Conservation (phyloP, 2,329 filamentous ascomycete genomes). For the Diaporthe velutina region DNA sequence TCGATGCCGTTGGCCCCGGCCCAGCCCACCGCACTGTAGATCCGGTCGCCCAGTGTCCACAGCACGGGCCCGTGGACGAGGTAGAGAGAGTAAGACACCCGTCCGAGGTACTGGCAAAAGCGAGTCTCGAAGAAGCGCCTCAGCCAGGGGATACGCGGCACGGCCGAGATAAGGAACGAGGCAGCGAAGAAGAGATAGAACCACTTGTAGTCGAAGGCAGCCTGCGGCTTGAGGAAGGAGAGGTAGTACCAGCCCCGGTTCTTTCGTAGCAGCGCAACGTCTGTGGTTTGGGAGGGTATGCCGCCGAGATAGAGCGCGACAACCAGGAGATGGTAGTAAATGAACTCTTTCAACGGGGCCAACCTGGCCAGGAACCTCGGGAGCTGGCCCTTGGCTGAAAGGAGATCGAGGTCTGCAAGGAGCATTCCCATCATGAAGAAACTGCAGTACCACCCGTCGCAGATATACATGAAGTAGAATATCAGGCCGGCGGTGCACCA, state of each 20-base stretch:
- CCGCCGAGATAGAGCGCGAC: constrained; percentile 70
- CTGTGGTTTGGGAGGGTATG: constrained; percentile 64
- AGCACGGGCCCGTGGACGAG: constrained; percentile 74
- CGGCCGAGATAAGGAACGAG: constrained; percentile 65
- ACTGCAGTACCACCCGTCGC: constrained; percentile 73
- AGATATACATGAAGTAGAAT: constrained; percentile 76
- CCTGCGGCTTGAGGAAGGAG: constrained; percentile 73
- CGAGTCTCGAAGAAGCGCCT: constrained; percentile 69
- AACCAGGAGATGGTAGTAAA: constrained; percentile 66
- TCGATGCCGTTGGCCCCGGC: constrained; percentile 58
- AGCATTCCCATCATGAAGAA: constrained; percentile 74
- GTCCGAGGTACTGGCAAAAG: constrained; percentile 73
- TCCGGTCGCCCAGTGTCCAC: constrained; percentile 69
- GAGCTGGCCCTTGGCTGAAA: constrained; percentile 62
- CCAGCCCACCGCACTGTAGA: constrained; percentile 74
- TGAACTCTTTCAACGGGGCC: constrained; percentile 60
- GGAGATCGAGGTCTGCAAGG: constrained; percentile 71
- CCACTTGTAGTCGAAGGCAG: constrained; percentile 76
- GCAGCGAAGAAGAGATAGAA: constrained; percentile 76
- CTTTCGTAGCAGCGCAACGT: constrained; percentile 62
- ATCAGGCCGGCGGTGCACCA: constrained; percentile 65
- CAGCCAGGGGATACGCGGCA: constrained; percentile 70
- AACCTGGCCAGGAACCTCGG: constrained; percentile 62
- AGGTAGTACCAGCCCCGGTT: constrained; percentile 73
- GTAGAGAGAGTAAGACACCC: constrained; percentile 73